Conservation (phyloP, 371 early-diverging fungal genomes). For the Mucor ambiguus region DNA sequence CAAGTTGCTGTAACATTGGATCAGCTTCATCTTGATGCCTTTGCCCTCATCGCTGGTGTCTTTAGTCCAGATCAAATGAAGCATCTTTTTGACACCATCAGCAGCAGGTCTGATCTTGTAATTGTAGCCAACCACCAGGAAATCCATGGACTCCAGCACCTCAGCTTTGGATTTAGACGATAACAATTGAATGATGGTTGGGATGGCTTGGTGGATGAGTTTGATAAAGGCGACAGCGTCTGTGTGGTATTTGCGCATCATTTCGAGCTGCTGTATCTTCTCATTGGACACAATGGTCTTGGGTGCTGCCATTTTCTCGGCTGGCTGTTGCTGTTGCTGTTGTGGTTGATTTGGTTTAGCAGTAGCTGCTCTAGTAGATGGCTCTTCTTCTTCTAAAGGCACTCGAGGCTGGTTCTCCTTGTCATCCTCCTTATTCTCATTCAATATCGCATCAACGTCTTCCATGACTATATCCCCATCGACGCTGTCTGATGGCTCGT, state of each 20-base stretch:
- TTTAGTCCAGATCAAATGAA: constrained; percentile 94
- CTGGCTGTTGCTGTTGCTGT: not conserved
- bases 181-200: constrained; percentile 79
- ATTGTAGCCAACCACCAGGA: constrained; percentile 82
- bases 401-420: constrained; percentile 20
- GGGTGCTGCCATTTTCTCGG: not conserved
- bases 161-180: constrained; percentile 90
- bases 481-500: constrained; percentile 3
- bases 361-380: not conserved
- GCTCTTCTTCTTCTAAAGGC: not conserved
- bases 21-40: constrained; percentile 76
- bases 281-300: constrained; percentile 44
- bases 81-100: constrained; percentile 90
- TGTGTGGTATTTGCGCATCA: constrained; percentile 78
- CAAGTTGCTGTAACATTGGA: constrained; percentile 78
- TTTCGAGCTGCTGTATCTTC: constrained; percentile 61
- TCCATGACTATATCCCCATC: not conserved
- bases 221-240: constrained; percentile 86
- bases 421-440: constrained; percentile 26
- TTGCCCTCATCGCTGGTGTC: constrained; percentile 85
- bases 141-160: constrained; percentile 93
- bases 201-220: constrained; percentile 74
- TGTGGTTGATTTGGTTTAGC: not conserved
- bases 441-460: constrained; percentile 14
- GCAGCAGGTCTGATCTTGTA: constrained; percentile 82